phyloP scores from a whole-genome alignment of 2,329 filamentous ascomycete species.

The Macrophomina tecta region DNA sequence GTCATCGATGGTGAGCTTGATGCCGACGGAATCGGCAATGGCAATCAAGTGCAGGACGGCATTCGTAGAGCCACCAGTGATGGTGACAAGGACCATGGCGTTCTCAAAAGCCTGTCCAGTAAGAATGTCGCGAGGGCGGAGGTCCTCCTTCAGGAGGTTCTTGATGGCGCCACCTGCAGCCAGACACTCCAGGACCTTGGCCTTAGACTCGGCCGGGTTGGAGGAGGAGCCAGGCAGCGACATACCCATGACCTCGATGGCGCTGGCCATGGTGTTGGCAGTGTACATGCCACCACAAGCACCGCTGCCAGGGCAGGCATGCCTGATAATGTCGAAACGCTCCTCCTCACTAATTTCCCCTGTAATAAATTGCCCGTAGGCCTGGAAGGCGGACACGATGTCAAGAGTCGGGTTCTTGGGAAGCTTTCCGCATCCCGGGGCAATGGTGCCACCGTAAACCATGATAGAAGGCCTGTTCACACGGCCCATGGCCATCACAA shows the following conservation, averaged over 20 bases:
- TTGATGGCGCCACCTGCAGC: constrained; percentile 58
- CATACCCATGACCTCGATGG: constrained; percentile 59
- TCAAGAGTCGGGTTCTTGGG: constrained; percentile 81
- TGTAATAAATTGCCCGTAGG: constrained; percentile 92
- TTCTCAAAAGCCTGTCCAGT: constrained; percentile 57
- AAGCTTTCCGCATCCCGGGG: constrained; percentile 74
- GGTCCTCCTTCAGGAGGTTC: constrained; percentile 58
- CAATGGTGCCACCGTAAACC: constrained; percentile 96
- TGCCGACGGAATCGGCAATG: constrained; percentile 57
- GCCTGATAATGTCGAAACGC: constrained; percentile 90
- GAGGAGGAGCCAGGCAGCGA: constrained; percentile 58
- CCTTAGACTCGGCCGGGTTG: constrained; percentile 58
- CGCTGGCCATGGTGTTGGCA: constrained; percentile 59
- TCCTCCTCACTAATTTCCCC: constrained; percentile 90
- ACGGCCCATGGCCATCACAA: constrained; percentile 81
- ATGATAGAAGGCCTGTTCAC: constrained; percentile 94
- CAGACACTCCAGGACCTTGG: constrained; percentile 57
- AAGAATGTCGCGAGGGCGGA: constrained; percentile 56
- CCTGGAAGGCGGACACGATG: constrained; percentile 97
- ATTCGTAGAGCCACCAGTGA: constrained; percentile 58
- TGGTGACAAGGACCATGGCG: constrained; percentile 58
- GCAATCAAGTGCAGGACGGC: constrained; percentile 59
- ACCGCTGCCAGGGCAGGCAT: constrained; percentile 85
- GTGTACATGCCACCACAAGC: constrained; percentile 82
- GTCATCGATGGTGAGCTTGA: constrained; percentile 59